A percentile compares a stretch with the other conserved stretches of the same genome.
These are phyloP conservation scores for Raphanus hybrid DNA, from an alignment of 441 rosid species.

Conservation along the genomic window DNA sequence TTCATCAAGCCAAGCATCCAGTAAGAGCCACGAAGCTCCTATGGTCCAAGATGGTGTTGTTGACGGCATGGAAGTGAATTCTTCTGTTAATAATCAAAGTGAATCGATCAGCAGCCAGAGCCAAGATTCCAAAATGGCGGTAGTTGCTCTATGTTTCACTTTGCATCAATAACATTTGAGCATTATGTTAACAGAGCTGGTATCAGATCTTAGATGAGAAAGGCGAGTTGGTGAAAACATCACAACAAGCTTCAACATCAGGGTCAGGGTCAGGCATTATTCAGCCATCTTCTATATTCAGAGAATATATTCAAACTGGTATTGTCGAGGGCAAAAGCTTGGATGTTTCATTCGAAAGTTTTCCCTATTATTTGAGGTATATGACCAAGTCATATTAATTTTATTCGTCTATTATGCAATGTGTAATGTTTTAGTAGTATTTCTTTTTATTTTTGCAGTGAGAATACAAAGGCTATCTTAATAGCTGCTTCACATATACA, in stretches of 20 bases:
- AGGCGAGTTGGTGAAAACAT: conserved; percentile 66
- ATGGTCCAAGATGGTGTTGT: conserved; percentile 52
- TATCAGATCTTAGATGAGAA: conserved; percentile 55
- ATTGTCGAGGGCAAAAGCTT: conserved; percentile 62
- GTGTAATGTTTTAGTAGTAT: conserved; percentile 4
- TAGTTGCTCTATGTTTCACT: conserved; percentile 53
- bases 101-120: conserved; percentile 59
- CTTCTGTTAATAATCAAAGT: conserved; percentile 47
- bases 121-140: conserved; percentile 64
- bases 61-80: conserved; percentile 50
- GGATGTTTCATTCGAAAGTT: conserved; percentile 73
- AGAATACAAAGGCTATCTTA: conserved; percentile 82
- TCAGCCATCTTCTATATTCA: conserved; percentile 61
- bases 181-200: conserved; percentile 56
- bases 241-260: conserved; percentile 63
- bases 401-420: no score
- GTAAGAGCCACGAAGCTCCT: conserved; percentile 52
- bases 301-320: conserved; percentile 68
- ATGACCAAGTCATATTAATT: conserved; percentile 5
- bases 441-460: conserved; percentile 55
- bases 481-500: conserved; percentile 70
- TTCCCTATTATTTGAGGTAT: conserved; percentile 63
- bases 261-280: conserved; percentile 68
- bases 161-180: conserved; percentile 53
- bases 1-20: conserved; percentile 31